Base-by-base conservation (phyloP, 2,329 filamentous ascomycete genomes). In the Clonostachys byssicola region DNA sequence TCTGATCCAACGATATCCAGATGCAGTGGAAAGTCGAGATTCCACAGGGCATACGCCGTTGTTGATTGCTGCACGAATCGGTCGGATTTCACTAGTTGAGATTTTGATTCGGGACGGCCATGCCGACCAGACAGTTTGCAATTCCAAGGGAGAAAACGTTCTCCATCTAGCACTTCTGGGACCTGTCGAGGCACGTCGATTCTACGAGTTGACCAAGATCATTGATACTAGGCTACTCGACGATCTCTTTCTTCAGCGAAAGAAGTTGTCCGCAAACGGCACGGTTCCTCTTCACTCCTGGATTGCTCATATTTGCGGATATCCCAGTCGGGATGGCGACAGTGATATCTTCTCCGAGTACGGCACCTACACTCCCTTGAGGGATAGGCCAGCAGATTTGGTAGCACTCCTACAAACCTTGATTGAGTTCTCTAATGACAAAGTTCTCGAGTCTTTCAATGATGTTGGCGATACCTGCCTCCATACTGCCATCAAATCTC, bases 91-190 rank as follows among this genome's bases (percentile, higher is more conserved):
- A 2, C 75, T 78, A 17, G 77, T 78, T 14, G 78, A 80, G 56
- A 69, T 81, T 1, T 73, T 95, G 36, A 73, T 92, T 44, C 23
- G 23, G 23, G 69, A 75, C 2, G 79, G 78, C 23, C 88, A 86
- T 4, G 87, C 88, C 3, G 81, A 94, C 57, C 84, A 89, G 58
- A 78, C 80, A 1, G 68, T 68, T 34, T 83, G 83, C 20, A 84
- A 89, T 57, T 66, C 66, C 9, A 60, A 67, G 4, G 81, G 81
- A 12, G 74, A 80, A 53, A 95, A 92, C 55, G 67, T 92, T n/a
- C 52, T 92, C 2, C 89, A 95, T 57, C 69, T 74, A 4, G 71
- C 83, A 7, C 56, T 71, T 12, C 46, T 48, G 5, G 57, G 54
- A 18, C 56, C 50, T 4, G 70, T 69, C 12, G 59, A 56, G 5